Base-by-base conservation (phyloP, 1,284 basidiomycete species). In the Mycosarcoma mackinlayi region DNA sequence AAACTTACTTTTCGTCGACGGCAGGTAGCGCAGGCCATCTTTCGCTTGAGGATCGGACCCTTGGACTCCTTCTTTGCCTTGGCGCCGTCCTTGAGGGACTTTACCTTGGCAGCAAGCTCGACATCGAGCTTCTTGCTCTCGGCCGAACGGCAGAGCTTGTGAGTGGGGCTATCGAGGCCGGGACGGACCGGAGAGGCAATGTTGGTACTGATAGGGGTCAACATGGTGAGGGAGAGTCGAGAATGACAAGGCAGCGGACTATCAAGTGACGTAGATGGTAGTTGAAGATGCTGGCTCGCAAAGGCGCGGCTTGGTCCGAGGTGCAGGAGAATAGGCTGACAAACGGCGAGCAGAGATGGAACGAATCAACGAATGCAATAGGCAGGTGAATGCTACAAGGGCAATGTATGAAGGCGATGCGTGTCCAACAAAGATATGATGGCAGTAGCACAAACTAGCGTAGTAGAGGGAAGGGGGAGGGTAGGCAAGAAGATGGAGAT, bases 1-100 rank as follows among this genome's bases (percentile, higher is more conserved):
- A 38, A 41, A 39, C 62, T 61, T 53, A 71, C 68, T 55, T 71
- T 71, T 44, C 68, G 68, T 19, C 68, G 62, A 41, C 68, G 62
- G 55, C 68, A 71, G 39, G 68, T 71, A 34, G 68, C 68, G 39
- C 68, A 71, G 35, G 68, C 68, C 68, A 71, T 71, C 58, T 71
- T 71, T 19, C 68, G 62, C 58, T 71, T 71, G 28, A 71, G 68
- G 46, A 71, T 71, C 23, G 68, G 62, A 25, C 68, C 68, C 46
- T 71, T 71, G 49, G 68, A 65, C 48, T 71, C 68, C 31, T 71
- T 71, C 34, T 54, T 65, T 1, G 68, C 58, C 51, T 71, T 71
- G 57, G 54, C 51, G 24, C 48, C 41, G 28, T 62, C 68, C 62
- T 71, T 71, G 39, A 71, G 46, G 46, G 68, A 60, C 48, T 71